Conservation (phyloP, 2,329 filamentous ascomycete genomes). For the Fusarium sp. region DNA sequence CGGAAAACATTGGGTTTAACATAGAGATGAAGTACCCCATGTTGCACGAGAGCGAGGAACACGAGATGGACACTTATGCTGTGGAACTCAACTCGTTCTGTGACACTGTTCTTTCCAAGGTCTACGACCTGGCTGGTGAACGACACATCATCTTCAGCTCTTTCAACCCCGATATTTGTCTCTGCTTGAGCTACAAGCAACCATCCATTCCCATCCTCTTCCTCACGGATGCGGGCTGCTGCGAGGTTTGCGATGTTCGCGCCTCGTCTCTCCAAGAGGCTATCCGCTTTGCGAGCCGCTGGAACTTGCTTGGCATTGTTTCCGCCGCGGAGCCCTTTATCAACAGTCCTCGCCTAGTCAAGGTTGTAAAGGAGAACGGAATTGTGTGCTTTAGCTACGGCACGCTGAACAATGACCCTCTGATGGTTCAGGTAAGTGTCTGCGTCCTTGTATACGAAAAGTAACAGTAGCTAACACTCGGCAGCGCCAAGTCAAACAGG, state of each 20-base stretch:
- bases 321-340: constrained; percentile 89
- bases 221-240: constrained; percentile 88
- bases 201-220: constrained; percentile 96
- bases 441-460: background rate
- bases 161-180: constrained; percentile 97
- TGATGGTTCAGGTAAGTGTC: constrained; percentile 80
- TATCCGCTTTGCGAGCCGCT: constrained; percentile 90
- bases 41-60: constrained; percentile 93
- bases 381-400: constrained; percentile 96
- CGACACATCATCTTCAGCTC: constrained; percentile 97
- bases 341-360: constrained; percentile 87
- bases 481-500: constrained; percentile 89
- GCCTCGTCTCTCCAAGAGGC: constrained; percentile 95
- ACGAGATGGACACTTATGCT: constrained; percentile 96
- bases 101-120: constrained; percentile 89
- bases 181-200: constrained; percentile 95
- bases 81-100: constrained; percentile 97
- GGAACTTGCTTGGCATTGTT: constrained; percentile 95
- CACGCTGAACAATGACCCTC: constrained; percentile 86
- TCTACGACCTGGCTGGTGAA: constrained; percentile 84
- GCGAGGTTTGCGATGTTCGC: constrained; percentile 84
- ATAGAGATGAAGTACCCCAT: constrained; percentile 99
- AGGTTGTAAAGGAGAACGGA: constrained; percentile 92
- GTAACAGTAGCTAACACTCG: constrained; percentile 20
- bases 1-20: constrained; percentile 90